Percentiles rank a stretch among this genome's conserved stretches.
Conservation (phyloP, 352 stramenopile species). For the Globisporangium okanoganense region DNA sequence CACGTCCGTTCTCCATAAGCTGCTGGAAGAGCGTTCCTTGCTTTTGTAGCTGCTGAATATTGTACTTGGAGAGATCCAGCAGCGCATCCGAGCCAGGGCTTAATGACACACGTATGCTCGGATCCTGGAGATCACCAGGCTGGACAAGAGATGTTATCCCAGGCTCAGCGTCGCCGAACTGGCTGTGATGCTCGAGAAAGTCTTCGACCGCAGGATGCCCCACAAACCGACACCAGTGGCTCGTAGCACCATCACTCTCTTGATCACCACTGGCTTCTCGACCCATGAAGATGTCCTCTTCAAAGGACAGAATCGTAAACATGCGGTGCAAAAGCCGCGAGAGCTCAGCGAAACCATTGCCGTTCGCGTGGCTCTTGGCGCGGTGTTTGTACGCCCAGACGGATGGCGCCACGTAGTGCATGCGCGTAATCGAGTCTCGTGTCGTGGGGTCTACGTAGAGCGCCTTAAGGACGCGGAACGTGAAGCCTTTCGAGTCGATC, state of each 20-base stretch:
- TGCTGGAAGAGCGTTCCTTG: conserved; percentile 16
- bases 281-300: conserved; percentile 43
- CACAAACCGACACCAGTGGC: conserved; percentile 53
- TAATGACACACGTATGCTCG: not conserved
- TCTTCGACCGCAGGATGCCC: conserved; percentile 69
- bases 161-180: conserved; percentile 31
- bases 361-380: conserved; percentile 18
- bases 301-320: conserved; percentile 72
- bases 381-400: conserved; percentile 72
- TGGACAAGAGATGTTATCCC: not conserved
- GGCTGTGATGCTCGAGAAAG: conserved; percentile 43
- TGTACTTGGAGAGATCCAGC: conserved; percentile 25
- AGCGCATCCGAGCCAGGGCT: conserved; percentile 18
- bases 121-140: not conserved
- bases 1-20: conserved; percentile 16
- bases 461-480: conserved; percentile 50
- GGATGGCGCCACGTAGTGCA: conserved; percentile 78
- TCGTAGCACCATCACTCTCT: not conserved
- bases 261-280: not conserved
- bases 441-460: conserved; percentile 26
- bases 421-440: conserved; percentile 27
- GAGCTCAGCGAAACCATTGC: conserved; percentile 31
- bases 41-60: conserved; percentile 8
- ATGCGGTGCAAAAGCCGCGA: conserved; percentile 47
- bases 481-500: conserved; percentile 80